Percentiles rank a stretch among this genome's conserved stretches.
phyloP scores from a whole-genome alignment of 768 basidiomycete genomes.

The Pleurotus eryngii region DNA sequence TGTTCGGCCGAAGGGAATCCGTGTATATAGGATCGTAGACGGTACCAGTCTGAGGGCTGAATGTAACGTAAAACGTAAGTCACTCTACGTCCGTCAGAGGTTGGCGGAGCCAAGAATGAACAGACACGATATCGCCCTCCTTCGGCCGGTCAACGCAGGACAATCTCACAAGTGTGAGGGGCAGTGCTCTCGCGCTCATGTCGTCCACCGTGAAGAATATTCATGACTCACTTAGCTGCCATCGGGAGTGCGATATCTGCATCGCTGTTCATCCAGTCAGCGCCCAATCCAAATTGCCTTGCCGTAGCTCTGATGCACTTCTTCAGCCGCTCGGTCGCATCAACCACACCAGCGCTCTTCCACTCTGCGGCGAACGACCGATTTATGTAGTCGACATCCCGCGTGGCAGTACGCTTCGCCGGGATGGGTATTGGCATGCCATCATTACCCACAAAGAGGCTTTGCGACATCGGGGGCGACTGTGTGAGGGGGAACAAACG shows the following conservation, averaged over 20 bases:
- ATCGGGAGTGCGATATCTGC: constrained; percentile 70
- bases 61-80: too few relatives aligned
- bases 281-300: constrained; percentile 42
- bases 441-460: constrained; percentile 12
- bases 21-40: constrained; percentile 60
- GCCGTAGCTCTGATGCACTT: constrained; percentile 58
- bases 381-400: constrained; percentile 67
- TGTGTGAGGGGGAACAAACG: constrained; percentile 29
- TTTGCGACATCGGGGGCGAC: constrained; percentile 16
- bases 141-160: neutral
- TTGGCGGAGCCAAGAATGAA: constrained; percentile 13
- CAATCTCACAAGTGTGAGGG: too few relatives aligned
- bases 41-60: constrained; percentile 13
- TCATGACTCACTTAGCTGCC: constrained; percentile 51
- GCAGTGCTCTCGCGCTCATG: too few relatives aligned
- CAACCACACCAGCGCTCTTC: constrained; percentile 38
- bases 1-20: constrained; percentile 48
- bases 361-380: constrained; percentile 60
- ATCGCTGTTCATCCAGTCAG: constrained; percentile 78
- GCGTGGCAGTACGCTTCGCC: constrained; percentile 47
- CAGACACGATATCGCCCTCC: neutral
- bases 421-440: constrained; percentile 22
- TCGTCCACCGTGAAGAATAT: neutral
- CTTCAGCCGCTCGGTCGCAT: constrained; percentile 54
- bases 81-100: constrained; percentile 16